Percentiles rank a stretch among this genome's conserved stretches.
These are phyloP conservation scores for Durotheca rogersii DNA, from an alignment of 495 filamentous ascomycete species.

Conservation along the genomic window DNA sequence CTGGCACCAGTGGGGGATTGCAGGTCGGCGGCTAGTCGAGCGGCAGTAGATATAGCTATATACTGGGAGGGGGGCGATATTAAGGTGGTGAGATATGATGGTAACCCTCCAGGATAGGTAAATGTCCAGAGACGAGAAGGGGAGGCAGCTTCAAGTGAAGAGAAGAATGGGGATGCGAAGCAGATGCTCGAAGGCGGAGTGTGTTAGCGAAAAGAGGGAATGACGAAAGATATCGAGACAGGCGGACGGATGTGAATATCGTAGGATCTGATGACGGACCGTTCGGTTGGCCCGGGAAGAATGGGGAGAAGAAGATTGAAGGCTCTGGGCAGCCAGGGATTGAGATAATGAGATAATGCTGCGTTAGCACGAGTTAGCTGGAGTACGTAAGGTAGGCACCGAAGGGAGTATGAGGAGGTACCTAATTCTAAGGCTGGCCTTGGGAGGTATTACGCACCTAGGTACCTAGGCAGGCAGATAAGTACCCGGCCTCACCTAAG, in stretches of 20 bases:
- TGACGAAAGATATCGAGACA: slow-evolving; percentile 10
- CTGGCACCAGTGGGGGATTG: neutral
- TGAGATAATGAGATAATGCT: slow-evolving; percentile 3
- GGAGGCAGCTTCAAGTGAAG: neutral
- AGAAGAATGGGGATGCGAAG: slow-evolving; percentile 18
- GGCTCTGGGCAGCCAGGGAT: slow-evolving; percentile 9
- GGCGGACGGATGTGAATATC: neutral
- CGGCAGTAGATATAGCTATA: neutral
- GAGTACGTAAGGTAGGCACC: too few relatives aligned
- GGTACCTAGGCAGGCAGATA: too few relatives aligned
- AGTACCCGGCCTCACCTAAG: too few relatives aligned
- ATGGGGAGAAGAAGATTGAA: slow-evolving; percentile 8
- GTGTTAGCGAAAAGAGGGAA: neutral
- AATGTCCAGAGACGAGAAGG: slow-evolving; percentile 5
- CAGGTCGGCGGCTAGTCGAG: slow-evolving; percentile 7
- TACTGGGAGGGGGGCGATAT: neutral
- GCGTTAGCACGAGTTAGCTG: too few relatives aligned
- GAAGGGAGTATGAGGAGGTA: too few relatives aligned
- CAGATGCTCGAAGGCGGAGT: neutral
- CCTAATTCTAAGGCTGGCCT: too few relatives aligned
- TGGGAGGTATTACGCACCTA: too few relatives aligned
- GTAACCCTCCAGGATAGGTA: slow-evolving; percentile 13
- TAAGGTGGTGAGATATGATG: slow-evolving; percentile 13
- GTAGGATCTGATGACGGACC: slow-evolving; percentile 14
- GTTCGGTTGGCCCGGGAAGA: slow-evolving; percentile 28